Evolutionary conservation across 495 filamentous ascomycete genomes (phyloP).

Genomic region (Penicillium parvum): DNA sequence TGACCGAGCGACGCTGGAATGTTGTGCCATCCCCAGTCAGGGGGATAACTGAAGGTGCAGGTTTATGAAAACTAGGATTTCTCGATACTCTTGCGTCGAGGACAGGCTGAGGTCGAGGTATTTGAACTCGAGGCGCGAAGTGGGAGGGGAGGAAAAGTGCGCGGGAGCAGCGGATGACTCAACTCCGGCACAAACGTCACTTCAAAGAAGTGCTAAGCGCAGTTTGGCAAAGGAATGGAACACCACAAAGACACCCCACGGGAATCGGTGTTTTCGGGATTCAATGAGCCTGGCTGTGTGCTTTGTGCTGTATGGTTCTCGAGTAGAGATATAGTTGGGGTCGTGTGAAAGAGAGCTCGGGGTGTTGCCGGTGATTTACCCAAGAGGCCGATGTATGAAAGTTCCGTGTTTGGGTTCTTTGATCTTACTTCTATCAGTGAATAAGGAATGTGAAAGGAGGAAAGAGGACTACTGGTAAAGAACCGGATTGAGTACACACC

Average conservation of each 20-base stretch:
- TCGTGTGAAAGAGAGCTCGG: too few relatives aligned
- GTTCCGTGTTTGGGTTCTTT: too few relatives aligned
- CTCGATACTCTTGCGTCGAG: too few relatives aligned
- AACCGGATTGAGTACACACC: not conserved
- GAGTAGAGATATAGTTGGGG: too few relatives aligned
- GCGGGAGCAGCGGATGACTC: constrained; percentile 21
- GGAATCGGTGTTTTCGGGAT: not conserved
- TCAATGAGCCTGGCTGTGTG: not conserved
- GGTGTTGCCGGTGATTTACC: not conserved
- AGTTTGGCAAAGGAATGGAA: too few relatives aligned
- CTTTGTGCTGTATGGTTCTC: not conserved
- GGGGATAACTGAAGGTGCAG: not conserved
- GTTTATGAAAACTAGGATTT: not conserved
- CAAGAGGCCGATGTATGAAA: too few relatives aligned
- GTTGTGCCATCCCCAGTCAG: constrained; percentile 35
- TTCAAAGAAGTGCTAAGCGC: constrained; percentile 1
- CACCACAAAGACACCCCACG: not conserved
- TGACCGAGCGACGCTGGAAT: constrained; percentile 55
- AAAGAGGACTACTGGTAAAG: too few relatives aligned
- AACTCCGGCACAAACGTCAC: constrained; percentile 20
- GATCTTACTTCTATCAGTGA: too few relatives aligned
- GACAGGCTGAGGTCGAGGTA: too few relatives aligned
- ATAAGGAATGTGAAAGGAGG: not conserved
- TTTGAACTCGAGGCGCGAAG: constrained; percentile 5
- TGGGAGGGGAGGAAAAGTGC: constrained; percentile 9